Percentiles rank a stretch among this genome's conserved stretches.
Evolutionary conservation across 2,329 filamentous ascomycete genomes (phyloP).

Genomic region (Elsinoe perseae): DNA sequence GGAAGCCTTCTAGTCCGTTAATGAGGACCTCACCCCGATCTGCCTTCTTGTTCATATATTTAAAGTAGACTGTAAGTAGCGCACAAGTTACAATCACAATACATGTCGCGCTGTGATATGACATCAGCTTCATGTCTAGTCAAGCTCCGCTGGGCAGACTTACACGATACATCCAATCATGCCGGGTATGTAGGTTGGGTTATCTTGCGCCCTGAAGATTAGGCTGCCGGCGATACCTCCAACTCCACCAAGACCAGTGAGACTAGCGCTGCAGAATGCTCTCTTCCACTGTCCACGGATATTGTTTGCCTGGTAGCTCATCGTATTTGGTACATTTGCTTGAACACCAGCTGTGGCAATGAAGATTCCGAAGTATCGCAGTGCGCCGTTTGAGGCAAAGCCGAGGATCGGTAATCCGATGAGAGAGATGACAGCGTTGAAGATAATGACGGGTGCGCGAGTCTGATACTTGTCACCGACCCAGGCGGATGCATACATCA

Average conservation of each 20-base stretch:
- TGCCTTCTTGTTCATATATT: slow-evolving; percentile 28
- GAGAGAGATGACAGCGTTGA: slow-evolving; percentile 55
- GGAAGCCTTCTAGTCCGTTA: slow-evolving; percentile 30
- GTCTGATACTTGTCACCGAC: slow-evolving; percentile 58
- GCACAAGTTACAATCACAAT: background rate
- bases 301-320: slow-evolving; percentile 79
- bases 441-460: slow-evolving; percentile 58
- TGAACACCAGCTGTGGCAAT: slow-evolving; percentile 1
- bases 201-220: slow-evolving; percentile 50
- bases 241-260: slow-evolving; percentile 65
- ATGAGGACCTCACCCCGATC: slow-evolving; percentile 29
- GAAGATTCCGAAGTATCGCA: slow-evolving; percentile 46
- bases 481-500: slow-evolving; percentile 55
- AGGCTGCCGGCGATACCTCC: slow-evolving; percentile 68
- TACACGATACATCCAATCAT: slow-evolving; percentile 27
- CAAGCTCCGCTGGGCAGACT: background rate
- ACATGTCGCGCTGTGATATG: background rate
- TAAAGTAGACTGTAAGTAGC: background rate
- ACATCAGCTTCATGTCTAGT: background rate
- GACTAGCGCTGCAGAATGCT: slow-evolving; percentile 52
- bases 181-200: slow-evolving; percentile 28
- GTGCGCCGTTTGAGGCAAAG: slow-evolving; percentile 48
- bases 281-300: slow-evolving; percentile 82
- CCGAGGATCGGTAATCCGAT: slow-evolving; percentile 67
- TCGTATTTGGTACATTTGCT: slow-evolving; percentile 59